Base-by-base conservation (phyloP, 1,284 basidiomycete species). In the Ceratobasidium sp. region DNA sequence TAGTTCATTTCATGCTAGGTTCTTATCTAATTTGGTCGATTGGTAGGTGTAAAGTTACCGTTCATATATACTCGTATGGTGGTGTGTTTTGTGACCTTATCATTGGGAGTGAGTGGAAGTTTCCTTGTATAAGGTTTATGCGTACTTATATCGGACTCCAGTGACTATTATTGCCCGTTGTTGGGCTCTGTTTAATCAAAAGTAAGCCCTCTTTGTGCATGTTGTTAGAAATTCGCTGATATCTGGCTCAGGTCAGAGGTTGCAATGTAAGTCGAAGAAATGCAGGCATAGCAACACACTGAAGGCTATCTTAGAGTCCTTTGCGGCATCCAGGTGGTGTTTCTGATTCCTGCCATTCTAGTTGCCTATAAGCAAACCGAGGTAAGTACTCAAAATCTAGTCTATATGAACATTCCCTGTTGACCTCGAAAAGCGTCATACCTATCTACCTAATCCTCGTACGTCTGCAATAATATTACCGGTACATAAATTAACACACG, bases 121-220 rank as follows among this genome's bases (percentile, higher is more conserved):
- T 16, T 39, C 43, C 8, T 45, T 18, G 18, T 39, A 30, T 2
- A 6, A 2, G 30, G 16, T 5, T 34, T 39, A 1, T 1, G 16
- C 0, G 9, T 23, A 39, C 34, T 39, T 39, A 23, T 21, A 32
- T 50, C 23, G 30, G 16, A 6, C 1, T 58, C 10, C n/a, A 58
- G 55, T 39, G 18, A 58, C 18, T 10, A 18, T 58, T 14, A 16
- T 43, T 10, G 34, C 39, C 4, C 64, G 64, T 36, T 67, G 64
- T 32, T 67, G 64, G 64, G 64, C 48, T 16, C 34, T 67, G 21
- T 67, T 53, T 30, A 34, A 23, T 36, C 50, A 39, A 28, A 18
- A 55, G 64, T 67, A 26, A 43, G 64, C 34, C 21, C 6, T 10
- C 18, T n/a, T 39, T 39, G 18, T 10, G 6, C 8, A 12, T 21